phyloP scores from a whole-genome alignment of 176 grass and related monocot species.

The Avena insularis region DNA sequence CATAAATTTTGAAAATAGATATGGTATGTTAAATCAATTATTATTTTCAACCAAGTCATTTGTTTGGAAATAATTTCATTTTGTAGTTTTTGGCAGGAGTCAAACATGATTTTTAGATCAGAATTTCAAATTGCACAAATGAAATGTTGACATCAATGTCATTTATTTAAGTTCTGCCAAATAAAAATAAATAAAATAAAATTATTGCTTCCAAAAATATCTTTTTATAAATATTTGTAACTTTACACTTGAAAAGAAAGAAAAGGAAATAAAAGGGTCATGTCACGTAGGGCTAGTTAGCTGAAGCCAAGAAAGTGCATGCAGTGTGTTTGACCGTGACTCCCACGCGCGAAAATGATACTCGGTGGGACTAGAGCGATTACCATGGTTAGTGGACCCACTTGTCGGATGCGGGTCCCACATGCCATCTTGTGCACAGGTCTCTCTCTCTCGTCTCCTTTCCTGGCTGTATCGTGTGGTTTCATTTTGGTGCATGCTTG shows the following conservation, averaged over 20 bases:
- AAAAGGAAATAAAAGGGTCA: background rate
- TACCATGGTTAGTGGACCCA: background rate
- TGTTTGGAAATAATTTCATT: no score
- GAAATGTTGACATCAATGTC: no score
- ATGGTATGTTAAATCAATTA: no score
- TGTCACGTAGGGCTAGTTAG: background rate
- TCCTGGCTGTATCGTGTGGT: no score
- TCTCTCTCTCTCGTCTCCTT: background rate
- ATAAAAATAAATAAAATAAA: no score
- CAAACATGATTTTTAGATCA: no score
- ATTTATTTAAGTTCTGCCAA: no score
- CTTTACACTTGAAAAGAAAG: background rate
- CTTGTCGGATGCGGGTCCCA: background rate
- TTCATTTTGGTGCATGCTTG: no score
- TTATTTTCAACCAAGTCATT: no score
- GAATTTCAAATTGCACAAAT: no score
- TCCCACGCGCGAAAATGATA: conserved; percentile 28
- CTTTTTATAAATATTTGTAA: background rate
- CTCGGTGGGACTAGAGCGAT: background rate
- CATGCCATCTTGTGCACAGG: background rate
- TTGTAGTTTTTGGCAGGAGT: no score
- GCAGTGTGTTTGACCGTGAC: background rate
- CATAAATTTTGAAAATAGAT: no score
- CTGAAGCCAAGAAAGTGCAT: conserved; percentile 1
- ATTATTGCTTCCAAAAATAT: background rate